These are phyloP conservation scores for Marasmius sp. DNA, from an alignment of 1,284 basidiomycete species.

Conservation along the genomic window DNA sequence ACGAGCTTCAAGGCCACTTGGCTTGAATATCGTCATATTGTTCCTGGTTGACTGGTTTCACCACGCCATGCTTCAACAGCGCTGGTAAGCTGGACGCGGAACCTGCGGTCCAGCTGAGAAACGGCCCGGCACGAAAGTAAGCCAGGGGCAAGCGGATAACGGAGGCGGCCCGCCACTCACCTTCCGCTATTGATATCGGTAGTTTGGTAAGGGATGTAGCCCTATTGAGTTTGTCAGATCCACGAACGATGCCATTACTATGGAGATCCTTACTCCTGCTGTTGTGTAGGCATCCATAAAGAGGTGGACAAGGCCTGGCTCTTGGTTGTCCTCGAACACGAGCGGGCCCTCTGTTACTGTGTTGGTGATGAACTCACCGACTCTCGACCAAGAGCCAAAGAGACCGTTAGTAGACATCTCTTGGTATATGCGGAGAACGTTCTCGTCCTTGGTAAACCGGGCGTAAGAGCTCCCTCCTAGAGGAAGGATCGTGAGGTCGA, in stretches of 20 bases:
- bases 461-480: conserved; percentile 7
- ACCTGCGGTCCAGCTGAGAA: not conserved
- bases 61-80: conserved; percentile 9
- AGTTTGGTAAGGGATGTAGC: conserved; percentile 14
- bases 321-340: conserved; percentile 14
- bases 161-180: not conserved
- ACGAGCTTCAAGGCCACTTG: not conserved
- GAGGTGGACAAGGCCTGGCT: conserved; percentile 7
- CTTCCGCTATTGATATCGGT: conserved; percentile 4
- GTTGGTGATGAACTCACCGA: conserved; percentile 4
- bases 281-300: conserved; percentile 12
- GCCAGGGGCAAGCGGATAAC: not conserved
- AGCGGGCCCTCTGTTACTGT: conserved; percentile 13
- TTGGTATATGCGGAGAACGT: conserved; percentile 6
- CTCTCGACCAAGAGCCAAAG: conserved; percentile 10
- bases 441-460: conserved; percentile 15
- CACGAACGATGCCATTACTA: not conserved
- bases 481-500: conserved; percentile 13
- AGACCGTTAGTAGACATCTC: conserved; percentile 9
- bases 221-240: not conserved
- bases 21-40: conserved; percentile 6
- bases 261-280: conserved; percentile 2
- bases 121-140: too few species aligned
- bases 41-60: conserved; percentile 9
- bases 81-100: not conserved